Evolutionary conservation across 2,329 filamentous ascomycete genomes (phyloP).

Genomic region (Thielaviopsis punctulata): DNA sequence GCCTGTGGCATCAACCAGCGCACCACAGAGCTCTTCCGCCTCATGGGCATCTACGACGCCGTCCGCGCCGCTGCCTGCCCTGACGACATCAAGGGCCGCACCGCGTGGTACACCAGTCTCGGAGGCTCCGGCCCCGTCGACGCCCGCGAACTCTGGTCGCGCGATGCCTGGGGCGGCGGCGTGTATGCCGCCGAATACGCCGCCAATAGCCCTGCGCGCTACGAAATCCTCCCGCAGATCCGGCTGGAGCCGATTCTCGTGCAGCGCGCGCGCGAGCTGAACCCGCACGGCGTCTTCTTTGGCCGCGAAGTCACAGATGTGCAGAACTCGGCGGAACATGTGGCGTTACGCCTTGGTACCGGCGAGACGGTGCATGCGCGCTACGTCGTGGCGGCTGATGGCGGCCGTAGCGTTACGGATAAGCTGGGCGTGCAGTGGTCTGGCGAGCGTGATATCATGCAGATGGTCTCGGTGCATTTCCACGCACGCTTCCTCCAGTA

Average conservation of each 20-base stretch:
- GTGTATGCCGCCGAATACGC: slow-evolving; percentile 6
- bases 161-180: slow-evolving; percentile 5
- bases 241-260: slow-evolving; percentile 5
- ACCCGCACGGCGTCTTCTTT: slow-evolving; percentile 5
- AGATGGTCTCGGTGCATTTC: slow-evolving; percentile 8
- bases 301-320: slow-evolving; percentile 5
- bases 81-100: slow-evolving; percentile 8
- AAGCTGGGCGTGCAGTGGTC: slow-evolving; percentile 5
- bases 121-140: not conserved
- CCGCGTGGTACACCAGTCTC: slow-evolving; percentile 6
- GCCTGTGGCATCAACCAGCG: slow-evolving; percentile 7
- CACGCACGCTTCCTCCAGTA: not conserved
- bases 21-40: slow-evolving; percentile 4
- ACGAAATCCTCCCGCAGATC: slow-evolving; percentile 10
- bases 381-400: slow-evolving; percentile 4
- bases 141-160: not conserved
- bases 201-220: not conserved
- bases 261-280: slow-evolving; percentile 2
- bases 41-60: slow-evolving; percentile 4
- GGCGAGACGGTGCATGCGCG: not conserved
- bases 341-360: not conserved
- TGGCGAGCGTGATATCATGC: slow-evolving; percentile 4
- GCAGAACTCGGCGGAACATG: not conserved
- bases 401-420: slow-evolving; percentile 1
- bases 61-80: slow-evolving; percentile 1